Base-by-base conservation (phyloP, 306 rosid species). In the Cucurbita moschata region DNA sequence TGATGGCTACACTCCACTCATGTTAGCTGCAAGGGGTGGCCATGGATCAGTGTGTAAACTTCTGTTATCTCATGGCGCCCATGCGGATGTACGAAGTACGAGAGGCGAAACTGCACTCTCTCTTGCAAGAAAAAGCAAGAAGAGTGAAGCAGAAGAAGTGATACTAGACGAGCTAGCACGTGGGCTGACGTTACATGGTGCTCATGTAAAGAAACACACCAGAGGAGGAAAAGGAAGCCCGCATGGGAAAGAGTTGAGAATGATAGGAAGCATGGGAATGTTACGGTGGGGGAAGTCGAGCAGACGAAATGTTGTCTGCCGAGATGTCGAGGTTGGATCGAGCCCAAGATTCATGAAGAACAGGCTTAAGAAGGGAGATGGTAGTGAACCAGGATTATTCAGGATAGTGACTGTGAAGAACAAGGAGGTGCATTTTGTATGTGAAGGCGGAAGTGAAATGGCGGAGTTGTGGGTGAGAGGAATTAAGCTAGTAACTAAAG, bases 401-500 rank as follows among this genome's bases (percentile, higher is more conserved):
- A 87, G 97, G 83, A 92, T 93, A 80, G 77, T 87, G 52, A 93
- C 97, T 26, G 73, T 70, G 10, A 83, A 79, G 80, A 88, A 85
- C 77, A 90, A 72, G 82, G 98, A 90, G 84, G 78, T 90, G 79
- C 98, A 88, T 84, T 93, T 93, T 72, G 89, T 85, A 37, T 90
- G 96, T 73, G 85, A 78, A 2, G 96, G 94, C 4, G 98, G 96
- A 1, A 64, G 68, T 68, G 97, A 90, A 80, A 81, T 49, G 73
- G 97, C 98, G 9, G 79, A 85, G 81, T 88, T 93, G 37, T 93
- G 96, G 96, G 97, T 90, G 64, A 88, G 98, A 68, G 98, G 98
- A 7, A 90, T 93, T 53, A 87, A 80, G 78, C 85, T 93, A 70
- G 83, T 90, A 59, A 86, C 92, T 4, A 81, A 59, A 79, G 96